Evolutionary conservation across 495 filamentous ascomycete genomes (phyloP).

Genomic region (Acidiella bohemica): DNA sequence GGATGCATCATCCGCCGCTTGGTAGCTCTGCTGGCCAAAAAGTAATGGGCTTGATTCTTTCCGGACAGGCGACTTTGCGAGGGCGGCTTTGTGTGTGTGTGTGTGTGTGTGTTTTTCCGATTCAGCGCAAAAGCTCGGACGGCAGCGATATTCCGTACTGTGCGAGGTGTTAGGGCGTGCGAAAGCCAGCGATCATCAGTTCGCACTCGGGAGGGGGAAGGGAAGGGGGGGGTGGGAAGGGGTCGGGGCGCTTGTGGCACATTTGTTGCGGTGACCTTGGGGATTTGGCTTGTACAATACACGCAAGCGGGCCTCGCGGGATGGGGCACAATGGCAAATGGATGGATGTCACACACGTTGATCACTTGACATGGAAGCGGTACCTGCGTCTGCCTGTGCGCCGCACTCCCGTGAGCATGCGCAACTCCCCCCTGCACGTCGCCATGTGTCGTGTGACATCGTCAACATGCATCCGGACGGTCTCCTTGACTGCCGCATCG

Average conservation of each 20-base stretch:
- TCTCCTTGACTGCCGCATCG: too few relatives aligned
- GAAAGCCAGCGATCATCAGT: too few relatives aligned
- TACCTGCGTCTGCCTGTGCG: conserved; percentile 1
- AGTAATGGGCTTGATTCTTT: not conserved
- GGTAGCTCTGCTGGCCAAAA: conserved; percentile 10
- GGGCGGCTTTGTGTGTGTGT: too few relatives aligned
- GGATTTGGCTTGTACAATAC: not conserved
- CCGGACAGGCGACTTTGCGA: not conserved
- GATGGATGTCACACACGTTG: not conserved
- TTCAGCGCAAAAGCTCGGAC: too few relatives aligned
- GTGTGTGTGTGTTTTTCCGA: conserved; percentile 1
- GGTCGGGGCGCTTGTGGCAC: too few relatives aligned
- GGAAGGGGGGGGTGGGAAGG: too few relatives aligned
- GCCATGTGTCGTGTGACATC: conserved; percentile 5
- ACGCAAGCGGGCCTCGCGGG: too few relatives aligned
- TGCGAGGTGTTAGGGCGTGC: too few relatives aligned
- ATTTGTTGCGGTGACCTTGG: not conserved
- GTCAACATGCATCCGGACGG: conserved; percentile 4
- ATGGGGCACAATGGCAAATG: not conserved
- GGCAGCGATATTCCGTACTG: too few relatives aligned
- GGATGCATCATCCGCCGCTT: conserved; percentile 9
- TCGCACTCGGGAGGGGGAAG: too few relatives aligned
- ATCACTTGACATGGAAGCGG: not conserved
- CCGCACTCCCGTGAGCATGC: not conserved
- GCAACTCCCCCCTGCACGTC: conserved; percentile 3